A percentile compares a stretch with the other conserved stretches of the same genome.
These are phyloP conservation scores for Pseudogymnoascus sp. DNA, from an alignment of 2,329 filamentous ascomycete species.

Conservation along the genomic window DNA sequence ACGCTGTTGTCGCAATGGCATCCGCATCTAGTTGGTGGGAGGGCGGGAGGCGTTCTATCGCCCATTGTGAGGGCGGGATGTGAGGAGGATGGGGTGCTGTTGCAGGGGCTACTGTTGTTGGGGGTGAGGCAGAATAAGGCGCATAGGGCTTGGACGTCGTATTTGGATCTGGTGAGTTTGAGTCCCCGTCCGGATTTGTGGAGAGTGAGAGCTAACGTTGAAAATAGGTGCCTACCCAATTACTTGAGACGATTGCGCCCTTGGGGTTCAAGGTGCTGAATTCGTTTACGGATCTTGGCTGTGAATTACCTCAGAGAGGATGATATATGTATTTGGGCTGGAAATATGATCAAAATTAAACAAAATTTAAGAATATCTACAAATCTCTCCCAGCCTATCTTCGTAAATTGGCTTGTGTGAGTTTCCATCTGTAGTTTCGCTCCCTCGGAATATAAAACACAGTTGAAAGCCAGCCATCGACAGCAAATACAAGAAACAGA, in stretches of 20 bases:
- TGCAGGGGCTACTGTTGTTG: conserved; percentile 58
- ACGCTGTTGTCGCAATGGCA: conserved; percentile 44
- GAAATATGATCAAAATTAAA: background rate
- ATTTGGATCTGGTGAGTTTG: conserved; percentile 10
- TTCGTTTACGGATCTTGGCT: background rate
- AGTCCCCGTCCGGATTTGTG: background rate
- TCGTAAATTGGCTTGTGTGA: too few relatives aligned
- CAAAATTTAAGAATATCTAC: background rate
- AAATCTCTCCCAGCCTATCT: background rate
- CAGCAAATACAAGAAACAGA: too few relatives aligned
- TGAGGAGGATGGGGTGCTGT: conserved; percentile 54
- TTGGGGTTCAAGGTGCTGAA: conserved; percentile 5
- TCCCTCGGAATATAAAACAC: too few relatives aligned
- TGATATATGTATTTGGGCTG: background rate
- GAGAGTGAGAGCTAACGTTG: background rate
- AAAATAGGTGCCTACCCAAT: background rate
- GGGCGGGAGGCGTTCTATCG: conserved; percentile 56
- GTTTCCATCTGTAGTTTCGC: too few relatives aligned
- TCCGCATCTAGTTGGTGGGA: conserved; percentile 37
- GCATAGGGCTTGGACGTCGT: conserved; percentile 51
- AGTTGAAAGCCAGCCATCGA: too few relatives aligned
- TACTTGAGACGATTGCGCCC: background rate
- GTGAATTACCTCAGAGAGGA: background rate
- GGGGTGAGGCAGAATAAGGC: conserved; percentile 60
- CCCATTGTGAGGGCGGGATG: conserved; percentile 58